These are phyloP conservation scores for Sclerotinia minor DNA, from an alignment of 2,329 filamentous ascomycete species.

Conservation along the genomic window DNA sequence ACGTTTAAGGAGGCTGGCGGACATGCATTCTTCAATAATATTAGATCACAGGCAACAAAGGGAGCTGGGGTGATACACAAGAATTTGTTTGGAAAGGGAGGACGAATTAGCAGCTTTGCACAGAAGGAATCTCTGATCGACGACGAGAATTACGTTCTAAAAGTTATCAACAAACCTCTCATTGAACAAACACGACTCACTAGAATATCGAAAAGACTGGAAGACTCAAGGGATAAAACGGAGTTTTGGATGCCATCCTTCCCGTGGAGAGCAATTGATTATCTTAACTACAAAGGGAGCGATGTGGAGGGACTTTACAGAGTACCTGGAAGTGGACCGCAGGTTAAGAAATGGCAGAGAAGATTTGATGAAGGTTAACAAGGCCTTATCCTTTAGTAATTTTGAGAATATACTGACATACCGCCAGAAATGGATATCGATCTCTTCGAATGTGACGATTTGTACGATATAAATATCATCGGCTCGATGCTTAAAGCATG, in stretches of 20 bases:
- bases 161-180: constrained; percentile 81
- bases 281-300: constrained; percentile 90
- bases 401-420: constrained; percentile 28
- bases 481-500: constrained; percentile 95
- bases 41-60: constrained; percentile 70
- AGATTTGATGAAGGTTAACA: constrained; percentile 78
- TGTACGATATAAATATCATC: constrained; percentile 96
- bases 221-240: constrained; percentile 89
- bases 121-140: constrained; percentile 67
- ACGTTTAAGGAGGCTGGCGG: constrained; percentile 62
- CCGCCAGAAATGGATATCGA: constrained; percentile 78
- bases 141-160: constrained; percentile 80
- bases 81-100: constrained; percentile 77
- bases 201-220: constrained; percentile 84
- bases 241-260: constrained; percentile 99
- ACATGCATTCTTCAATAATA: constrained; percentile 66
- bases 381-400: neutral
- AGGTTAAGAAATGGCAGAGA: constrained; percentile 91
- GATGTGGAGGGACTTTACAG: constrained; percentile 93
- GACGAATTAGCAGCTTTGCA: constrained; percentile 66
- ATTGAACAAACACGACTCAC: constrained; percentile 89
- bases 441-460: constrained; percentile 79
- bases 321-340: constrained; percentile 84
- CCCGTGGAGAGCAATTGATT: constrained; percentile 94
- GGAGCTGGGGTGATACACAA: constrained; percentile 81